These are phyloP conservation scores for Urtica urens DNA, from an alignment of 306 rosid genomes.

Conservation along the genomic window DNA sequence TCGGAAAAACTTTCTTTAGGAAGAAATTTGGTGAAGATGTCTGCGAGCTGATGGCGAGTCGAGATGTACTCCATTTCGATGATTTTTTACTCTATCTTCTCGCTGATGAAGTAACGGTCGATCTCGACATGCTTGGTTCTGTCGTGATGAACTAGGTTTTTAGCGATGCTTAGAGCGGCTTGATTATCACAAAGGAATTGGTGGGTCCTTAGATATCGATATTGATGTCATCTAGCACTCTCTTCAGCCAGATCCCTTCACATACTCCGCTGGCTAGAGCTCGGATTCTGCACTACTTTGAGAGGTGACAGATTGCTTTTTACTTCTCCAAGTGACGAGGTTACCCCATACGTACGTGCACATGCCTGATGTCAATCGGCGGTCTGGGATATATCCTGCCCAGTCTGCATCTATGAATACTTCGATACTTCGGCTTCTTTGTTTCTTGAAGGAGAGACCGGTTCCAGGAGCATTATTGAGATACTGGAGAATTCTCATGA, in stretches of 20 bases:
- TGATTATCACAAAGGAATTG: conserved; percentile 3
- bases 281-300: too few relatives aligned
- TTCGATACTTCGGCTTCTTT: too few relatives aligned
- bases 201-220: background rate
- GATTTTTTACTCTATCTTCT: background rate
- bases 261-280: too few relatives aligned
- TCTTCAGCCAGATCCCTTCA: conserved; percentile 1
- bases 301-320: too few relatives aligned
- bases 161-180: background rate
- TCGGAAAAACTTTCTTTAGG: background rate
- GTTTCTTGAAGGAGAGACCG: too few relatives aligned
- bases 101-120: background rate
- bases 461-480: too few relatives aligned
- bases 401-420: background rate
- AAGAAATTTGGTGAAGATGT: background rate
- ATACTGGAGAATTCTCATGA: too few relatives aligned
- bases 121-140: conserved; percentile 4
- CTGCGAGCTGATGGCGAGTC: background rate
- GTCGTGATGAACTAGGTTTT: background rate
- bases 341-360: conserved; percentile 7
- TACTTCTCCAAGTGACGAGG: conserved; percentile 1
- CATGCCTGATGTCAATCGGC: background rate
- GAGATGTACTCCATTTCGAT: background rate
- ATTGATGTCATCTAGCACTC: background rate
- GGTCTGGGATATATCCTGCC: background rate